Conservation (phyloP, 2,329 filamentous ascomycete species). For the Fusarium tjaetaba region DNA sequence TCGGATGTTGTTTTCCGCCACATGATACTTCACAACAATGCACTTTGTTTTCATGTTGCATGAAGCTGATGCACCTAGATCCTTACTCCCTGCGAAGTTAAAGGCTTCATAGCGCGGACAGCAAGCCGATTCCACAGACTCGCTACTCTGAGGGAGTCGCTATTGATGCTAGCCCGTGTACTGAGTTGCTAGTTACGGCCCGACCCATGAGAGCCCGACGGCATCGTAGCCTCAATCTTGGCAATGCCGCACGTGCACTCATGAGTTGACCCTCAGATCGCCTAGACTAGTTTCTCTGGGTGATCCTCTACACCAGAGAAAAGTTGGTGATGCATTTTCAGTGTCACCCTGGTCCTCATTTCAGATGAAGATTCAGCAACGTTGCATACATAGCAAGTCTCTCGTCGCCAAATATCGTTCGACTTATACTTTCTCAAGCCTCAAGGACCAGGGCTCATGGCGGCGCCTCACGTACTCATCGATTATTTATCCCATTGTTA, state of each 20-base stretch:
- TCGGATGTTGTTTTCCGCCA: neutral
- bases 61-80: neutral
- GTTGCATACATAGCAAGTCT: neutral
- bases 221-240: neutral
- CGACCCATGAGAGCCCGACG: neutral
- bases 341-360: too few species aligned
- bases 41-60: neutral
- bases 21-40: neutral
- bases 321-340: accelerated
- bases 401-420: neutral
- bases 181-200: neutral
- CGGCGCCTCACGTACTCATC: neutral
- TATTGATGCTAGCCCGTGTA: too few species aligned
- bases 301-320: too few species aligned
- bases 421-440: neutral
- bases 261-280: neutral
- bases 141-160: neutral
- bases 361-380: neutral
- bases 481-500: neutral
- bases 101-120: neutral
- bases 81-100: neutral
- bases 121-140: too few species aligned
- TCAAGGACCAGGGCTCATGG: neutral
- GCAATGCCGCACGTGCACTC: neutral
- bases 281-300: too few species aligned